Percentiles rank a stretch among this genome's conserved stretches.
Evolutionary conservation across 768 basidiomycete species (phyloP).

Genomic region (Mycena kentingensis): DNA sequence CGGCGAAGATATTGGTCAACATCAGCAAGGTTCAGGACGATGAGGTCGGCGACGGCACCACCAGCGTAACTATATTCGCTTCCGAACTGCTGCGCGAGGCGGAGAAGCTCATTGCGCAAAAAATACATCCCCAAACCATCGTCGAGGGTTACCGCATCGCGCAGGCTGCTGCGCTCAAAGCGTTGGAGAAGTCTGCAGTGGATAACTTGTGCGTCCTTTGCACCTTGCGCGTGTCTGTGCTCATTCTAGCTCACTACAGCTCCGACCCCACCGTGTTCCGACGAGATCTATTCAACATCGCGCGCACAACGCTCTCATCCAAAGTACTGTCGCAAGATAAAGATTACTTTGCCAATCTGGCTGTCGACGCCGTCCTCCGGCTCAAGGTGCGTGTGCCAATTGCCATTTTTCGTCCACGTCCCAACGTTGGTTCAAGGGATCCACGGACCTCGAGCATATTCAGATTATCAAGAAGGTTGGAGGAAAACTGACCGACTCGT

Average conservation of each 20-base stretch:
- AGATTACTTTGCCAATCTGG: constrained; percentile 96
- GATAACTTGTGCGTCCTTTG: constrained; percentile 74
- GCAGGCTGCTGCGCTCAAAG: constrained; percentile 77
- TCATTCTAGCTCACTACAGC: constrained; percentile 37
- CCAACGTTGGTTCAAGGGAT: constrained; percentile 58
- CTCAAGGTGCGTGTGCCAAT: constrained; percentile 60
- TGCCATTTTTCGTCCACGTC: not conserved
- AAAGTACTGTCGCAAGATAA: constrained; percentile 98
- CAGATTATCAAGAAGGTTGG: constrained; percentile 99
- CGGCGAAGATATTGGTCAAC: constrained; percentile 98
- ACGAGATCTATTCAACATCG: constrained; percentile 93
- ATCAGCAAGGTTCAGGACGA: constrained; percentile 99
- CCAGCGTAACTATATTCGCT: constrained; percentile 87
- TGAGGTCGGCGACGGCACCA: constrained; percentile 96
- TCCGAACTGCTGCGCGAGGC: constrained; percentile 92
- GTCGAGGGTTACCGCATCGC: constrained; percentile 97
- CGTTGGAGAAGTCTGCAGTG: constrained; percentile 77
- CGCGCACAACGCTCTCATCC: constrained; percentile 90
- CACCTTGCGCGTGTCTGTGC: not conserved
- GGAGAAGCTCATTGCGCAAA: constrained; percentile 88
- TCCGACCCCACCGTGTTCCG: constrained; percentile 76
- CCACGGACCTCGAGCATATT: constrained; percentile 95
- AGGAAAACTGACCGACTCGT: constrained; percentile 96
- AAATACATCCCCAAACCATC: constrained; percentile 97
- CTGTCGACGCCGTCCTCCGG: constrained; percentile 93